These are phyloP conservation scores for Drosera spatulata DNA, from an alignment of 179 eudicot species.

Conservation along the genomic window DNA sequence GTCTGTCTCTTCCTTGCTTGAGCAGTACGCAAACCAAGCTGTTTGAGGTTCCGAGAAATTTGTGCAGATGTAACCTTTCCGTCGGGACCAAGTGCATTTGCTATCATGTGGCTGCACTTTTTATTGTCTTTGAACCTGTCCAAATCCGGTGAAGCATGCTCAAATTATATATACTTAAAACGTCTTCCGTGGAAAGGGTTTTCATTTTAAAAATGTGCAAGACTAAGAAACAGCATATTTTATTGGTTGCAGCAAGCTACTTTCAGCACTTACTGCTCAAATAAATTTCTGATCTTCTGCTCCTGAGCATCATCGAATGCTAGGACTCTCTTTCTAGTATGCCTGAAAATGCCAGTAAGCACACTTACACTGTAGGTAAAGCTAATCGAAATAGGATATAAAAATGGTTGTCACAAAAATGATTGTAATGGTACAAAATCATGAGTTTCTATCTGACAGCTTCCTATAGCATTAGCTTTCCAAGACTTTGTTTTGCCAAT, in stretches of 20 bases:
- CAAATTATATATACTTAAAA: background rate
- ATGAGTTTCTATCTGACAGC: too few species aligned
- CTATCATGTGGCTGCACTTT: slow-evolving; percentile 90
- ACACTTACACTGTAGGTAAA: too few species aligned
- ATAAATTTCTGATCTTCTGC: slow-evolving; percentile 48
- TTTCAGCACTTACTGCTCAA: slow-evolving; percentile 62
- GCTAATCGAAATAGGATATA: too few species aligned
- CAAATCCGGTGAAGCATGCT: slow-evolving; percentile 9
- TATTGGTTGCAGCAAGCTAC: background rate
- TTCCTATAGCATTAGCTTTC: too few species aligned
- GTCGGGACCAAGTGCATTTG: slow-evolving; percentile 58
- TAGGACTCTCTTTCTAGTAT: slow-evolving; percentile 59
- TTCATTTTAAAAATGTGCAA: too few species aligned
- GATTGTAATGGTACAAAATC: too few species aligned
- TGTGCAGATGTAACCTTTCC: slow-evolving; percentile 68
- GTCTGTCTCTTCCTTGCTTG: slow-evolving; percentile 25
- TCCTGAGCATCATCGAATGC: slow-evolving; percentile 67
- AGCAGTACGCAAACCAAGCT: slow-evolving; percentile 61
- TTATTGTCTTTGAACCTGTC: slow-evolving; percentile 83
- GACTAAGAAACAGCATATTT: background rate
- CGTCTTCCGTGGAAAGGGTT: background rate
- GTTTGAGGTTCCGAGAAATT: slow-evolving; percentile 82
- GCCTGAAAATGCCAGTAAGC: slow-evolving; percentile 24
- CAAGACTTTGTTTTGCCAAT: background rate
- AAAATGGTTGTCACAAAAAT: too few species aligned